phyloP scores from a whole-genome alignment of 768 basidiomycete species.

The Trametes cinnabarina region DNA sequence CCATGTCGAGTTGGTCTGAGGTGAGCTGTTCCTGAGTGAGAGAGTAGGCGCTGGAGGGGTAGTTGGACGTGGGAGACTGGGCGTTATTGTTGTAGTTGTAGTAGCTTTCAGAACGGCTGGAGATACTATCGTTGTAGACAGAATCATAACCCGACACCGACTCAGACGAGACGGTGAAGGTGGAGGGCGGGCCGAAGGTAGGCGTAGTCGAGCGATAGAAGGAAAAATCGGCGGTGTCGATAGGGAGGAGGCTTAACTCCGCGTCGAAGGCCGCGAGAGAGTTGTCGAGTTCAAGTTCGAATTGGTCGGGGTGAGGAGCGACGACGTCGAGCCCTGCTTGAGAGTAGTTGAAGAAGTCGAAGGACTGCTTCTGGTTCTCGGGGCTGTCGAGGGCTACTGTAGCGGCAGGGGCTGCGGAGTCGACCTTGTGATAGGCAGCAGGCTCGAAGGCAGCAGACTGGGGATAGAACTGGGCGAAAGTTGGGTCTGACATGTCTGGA shows the following conservation, averaged over 20 bases:
- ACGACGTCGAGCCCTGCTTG: constrained; percentile 67
- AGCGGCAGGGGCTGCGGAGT: constrained; percentile 19
- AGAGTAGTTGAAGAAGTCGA: constrained; percentile 57
- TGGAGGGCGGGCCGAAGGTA: constrained; percentile 69
- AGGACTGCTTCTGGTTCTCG: constrained; percentile 44
- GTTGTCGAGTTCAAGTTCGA: constrained; percentile 79
- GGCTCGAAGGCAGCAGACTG: constrained; percentile 20
- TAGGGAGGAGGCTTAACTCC: constrained; percentile 51
- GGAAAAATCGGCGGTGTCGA: constrained; percentile 57
- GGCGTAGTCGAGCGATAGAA: constrained; percentile 62
- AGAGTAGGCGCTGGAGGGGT: constrained; percentile 40
- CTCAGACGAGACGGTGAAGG: constrained; percentile 77
- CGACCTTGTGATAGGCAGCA: constrained; percentile 17
- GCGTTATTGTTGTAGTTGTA: constrained; percentile 58
- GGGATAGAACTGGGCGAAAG: constrained; percentile 26
- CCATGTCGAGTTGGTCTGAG: constrained; percentile 61
- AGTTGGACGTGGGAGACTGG: constrained; percentile 49
- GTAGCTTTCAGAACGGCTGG: constrained; percentile 66
- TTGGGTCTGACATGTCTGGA: constrained; percentile 20
- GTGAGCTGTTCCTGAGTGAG: constrained; percentile 42
- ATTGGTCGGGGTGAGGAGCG: constrained; percentile 77
- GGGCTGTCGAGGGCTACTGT: constrained; percentile 41
- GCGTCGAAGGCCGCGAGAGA: constrained; percentile 67
- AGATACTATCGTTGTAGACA: constrained; percentile 51
- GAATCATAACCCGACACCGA: constrained; percentile 50